A percentile compares a stretch with the other conserved stretches of the same genome.
These are phyloP conservation scores for Eucalyptus pauciflora DNA, from an alignment of 345 rosid species.

Conservation along the genomic window DNA sequence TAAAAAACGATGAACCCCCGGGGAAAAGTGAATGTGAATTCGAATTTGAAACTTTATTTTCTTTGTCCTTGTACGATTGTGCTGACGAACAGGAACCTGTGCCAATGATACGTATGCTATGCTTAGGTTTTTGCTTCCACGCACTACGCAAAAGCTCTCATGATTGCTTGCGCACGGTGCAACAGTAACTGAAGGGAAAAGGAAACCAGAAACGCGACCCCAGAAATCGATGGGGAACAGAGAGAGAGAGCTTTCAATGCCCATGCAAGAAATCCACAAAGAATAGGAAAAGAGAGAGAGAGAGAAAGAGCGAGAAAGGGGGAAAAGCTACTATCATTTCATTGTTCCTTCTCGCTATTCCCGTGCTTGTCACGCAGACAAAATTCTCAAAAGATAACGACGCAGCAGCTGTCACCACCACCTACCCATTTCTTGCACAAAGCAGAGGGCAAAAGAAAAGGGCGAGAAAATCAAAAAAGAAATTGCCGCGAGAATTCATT, in stretches of 20 bases:
- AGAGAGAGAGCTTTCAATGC: background rate
- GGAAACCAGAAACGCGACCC: background rate
- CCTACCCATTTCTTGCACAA: background rate
- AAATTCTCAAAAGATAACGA: background rate
- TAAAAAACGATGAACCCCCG: background rate
- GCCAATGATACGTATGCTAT: background rate
- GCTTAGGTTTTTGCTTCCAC: background rate
- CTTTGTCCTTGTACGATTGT: background rate
- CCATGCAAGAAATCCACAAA: background rate
- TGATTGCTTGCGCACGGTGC: background rate
- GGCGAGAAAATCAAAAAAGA: background rate
- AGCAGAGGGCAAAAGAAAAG: background rate
- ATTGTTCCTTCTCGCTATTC: background rate
- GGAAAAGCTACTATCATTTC: background rate
- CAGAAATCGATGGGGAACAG: background rate
- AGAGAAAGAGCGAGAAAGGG: too few species aligned
- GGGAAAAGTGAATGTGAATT: background rate
- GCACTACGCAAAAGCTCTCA: background rate
- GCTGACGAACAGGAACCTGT: background rate
- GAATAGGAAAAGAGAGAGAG: background rate
- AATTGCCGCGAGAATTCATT: background rate
- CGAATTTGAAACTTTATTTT: background rate
- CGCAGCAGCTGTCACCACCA: background rate
- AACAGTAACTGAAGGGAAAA: background rate
- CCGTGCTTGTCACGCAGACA: background rate